Conservation (phyloP, 2,329 filamentous ascomycete genomes). For the Botrytis fabae region DNA sequence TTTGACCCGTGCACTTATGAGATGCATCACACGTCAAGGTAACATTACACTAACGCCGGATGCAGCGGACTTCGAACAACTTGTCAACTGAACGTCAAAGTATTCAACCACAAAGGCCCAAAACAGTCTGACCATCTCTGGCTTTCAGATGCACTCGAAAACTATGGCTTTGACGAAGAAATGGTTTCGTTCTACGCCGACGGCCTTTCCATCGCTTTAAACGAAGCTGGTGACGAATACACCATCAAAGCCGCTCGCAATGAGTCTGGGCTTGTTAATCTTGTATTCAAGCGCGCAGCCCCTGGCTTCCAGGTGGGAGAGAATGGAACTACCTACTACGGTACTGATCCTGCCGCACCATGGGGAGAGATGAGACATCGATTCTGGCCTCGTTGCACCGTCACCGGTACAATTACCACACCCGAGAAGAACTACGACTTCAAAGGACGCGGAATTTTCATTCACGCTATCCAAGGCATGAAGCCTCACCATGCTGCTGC, state of each 20-base stretch:
- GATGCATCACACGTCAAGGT: slow-evolving; percentile 8
- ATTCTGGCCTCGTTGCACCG: slow-evolving; percentile 88
- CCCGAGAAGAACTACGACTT: slow-evolving; percentile 79
- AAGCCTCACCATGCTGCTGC: slow-evolving; percentile 96
- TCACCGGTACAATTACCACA: slow-evolving; percentile 82
- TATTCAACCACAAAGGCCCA: slow-evolving; percentile 71
- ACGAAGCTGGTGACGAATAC: slow-evolving; percentile 78
- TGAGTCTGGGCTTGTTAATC: slow-evolving; percentile 75
- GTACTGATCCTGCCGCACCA: slow-evolving; percentile 81
- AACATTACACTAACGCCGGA: slow-evolving; percentile 19
- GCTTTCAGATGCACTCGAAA: slow-evolving; percentile 76
- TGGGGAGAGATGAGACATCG: slow-evolving; percentile 92
- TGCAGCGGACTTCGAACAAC: slow-evolving; percentile 83
- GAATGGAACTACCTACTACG: slow-evolving; percentile 80
- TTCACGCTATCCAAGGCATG: slow-evolving; percentile 93
- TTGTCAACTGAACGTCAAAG: slow-evolving; percentile 90
- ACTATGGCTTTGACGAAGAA: slow-evolving; percentile 82
- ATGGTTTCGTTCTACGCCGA: slow-evolving; percentile 83
- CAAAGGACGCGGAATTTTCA: slow-evolving; percentile 75
- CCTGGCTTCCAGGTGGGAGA: slow-evolving; percentile 85
- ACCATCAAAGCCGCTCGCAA: slow-evolving; percentile 89
- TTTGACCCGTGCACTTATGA: slow-evolving; percentile 32
- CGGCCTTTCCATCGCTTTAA: slow-evolving; percentile 80
- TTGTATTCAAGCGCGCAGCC: slow-evolving; percentile 72
- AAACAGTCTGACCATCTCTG: slow-evolving; percentile 72